These are phyloP conservation scores for Didymella arachidicola DNA, from an alignment of 2,329 filamentous ascomycete species.

Conservation along the genomic window DNA sequence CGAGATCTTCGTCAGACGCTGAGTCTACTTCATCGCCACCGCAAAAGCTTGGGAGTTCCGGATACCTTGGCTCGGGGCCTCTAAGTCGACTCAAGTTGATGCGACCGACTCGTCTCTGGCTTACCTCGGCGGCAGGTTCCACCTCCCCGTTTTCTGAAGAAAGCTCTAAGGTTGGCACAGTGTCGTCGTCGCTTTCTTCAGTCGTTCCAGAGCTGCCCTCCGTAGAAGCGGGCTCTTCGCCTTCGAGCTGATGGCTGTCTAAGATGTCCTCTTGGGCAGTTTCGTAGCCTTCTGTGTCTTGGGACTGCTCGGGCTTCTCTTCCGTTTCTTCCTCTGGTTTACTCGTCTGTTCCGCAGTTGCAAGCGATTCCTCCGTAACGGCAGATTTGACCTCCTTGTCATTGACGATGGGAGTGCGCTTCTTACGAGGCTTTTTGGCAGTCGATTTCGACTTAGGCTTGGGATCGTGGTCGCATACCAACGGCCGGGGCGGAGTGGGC, in stretches of 20 bases:
- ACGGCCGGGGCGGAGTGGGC: conserved; percentile 75
- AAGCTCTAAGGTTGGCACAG: neutral
- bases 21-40: neutral
- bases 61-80: conserved; percentile 31
- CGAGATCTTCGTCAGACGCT: conserved; percentile 7
- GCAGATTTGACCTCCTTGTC: conserved; percentile 14
- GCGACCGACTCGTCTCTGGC: conserved; percentile 31
- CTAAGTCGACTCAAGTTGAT: conserved; percentile 27
- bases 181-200: conserved; percentile 13
- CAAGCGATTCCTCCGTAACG: conserved; percentile 20
- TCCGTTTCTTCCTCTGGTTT: conserved; percentile 14
- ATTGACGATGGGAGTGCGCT: conserved; percentile 17
- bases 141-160: neutral
- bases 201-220: conserved; percentile 7
- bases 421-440: conserved; percentile 22
- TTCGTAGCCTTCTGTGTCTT: conserved; percentile 43
- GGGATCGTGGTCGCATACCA: conserved; percentile 70
- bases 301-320: conserved; percentile 30
- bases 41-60: conserved; percentile 18
- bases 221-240: conserved; percentile 16
- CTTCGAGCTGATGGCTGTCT: conserved; percentile 36
- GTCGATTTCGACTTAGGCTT: conserved; percentile 20
- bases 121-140: neutral
- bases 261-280: conserved; percentile 42
- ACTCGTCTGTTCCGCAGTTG: conserved; percentile 29